Percentiles rank a stretch among this genome's conserved stretches.
Conservation (phyloP, 495 filamentous ascomycete species). For the Talaromyces wortmannii region DNA sequence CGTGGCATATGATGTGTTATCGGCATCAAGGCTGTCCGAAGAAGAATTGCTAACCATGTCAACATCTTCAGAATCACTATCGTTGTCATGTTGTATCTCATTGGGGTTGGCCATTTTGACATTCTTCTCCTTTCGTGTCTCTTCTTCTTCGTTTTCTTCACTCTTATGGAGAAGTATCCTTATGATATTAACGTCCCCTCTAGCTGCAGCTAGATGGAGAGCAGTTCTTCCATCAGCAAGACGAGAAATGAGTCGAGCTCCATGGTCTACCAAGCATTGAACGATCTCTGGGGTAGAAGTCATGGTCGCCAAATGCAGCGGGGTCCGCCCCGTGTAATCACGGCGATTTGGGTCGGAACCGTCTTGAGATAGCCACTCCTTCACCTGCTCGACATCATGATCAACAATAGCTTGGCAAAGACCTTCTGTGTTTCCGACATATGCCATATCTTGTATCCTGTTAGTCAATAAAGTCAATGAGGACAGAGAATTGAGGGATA, state of each 20-base stretch:
- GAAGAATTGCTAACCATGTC: constrained; percentile 29
- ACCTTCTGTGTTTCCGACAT: constrained; percentile 61
- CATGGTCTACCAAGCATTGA: constrained; percentile 60
- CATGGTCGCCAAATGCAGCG: constrained; percentile 68
- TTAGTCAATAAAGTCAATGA: constrained; percentile 1
- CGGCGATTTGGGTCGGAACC: constrained; percentile 53
- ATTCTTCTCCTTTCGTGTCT: constrained; percentile 48
- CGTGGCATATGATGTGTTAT: constrained; percentile 37
- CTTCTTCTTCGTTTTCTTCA: constrained; percentile 60
- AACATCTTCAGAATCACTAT: constrained; percentile 31
- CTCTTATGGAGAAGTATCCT: constrained; percentile 63
- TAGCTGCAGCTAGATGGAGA: constrained; percentile 66
- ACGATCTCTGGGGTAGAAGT: constrained; percentile 61
- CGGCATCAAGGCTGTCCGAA: constrained; percentile 18
- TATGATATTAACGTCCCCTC: constrained; percentile 62
- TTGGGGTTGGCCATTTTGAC: constrained; percentile 21
- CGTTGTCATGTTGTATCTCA: constrained; percentile 11
- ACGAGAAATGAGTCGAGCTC: constrained; percentile 63
- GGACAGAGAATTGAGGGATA: neutral
- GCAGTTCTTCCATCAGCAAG: constrained; percentile 73
- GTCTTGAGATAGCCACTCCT: constrained; percentile 58
- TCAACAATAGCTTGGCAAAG: constrained; percentile 75
- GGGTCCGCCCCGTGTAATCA: constrained; percentile 76
- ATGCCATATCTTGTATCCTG: constrained; percentile 45
- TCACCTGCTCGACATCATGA: constrained; percentile 56